Percentiles rank a stretch among this genome's conserved stretches.
These are phyloP conservation scores for Heliocybe sulcata DNA, from an alignment of 1,284 basidiomycete genomes.

Conservation along the genomic window DNA sequence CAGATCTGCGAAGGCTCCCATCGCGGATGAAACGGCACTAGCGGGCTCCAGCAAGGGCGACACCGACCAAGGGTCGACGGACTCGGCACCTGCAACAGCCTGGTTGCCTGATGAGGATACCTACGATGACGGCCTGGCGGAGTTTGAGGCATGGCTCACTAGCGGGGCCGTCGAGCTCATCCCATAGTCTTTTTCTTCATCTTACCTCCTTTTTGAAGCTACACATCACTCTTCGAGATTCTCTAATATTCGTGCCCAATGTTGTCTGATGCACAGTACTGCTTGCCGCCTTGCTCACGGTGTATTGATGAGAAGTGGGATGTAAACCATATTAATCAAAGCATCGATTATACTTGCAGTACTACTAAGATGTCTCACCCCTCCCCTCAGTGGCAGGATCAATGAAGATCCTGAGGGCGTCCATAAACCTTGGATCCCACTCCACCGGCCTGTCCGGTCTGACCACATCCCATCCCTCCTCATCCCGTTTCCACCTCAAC, in stretches of 20 bases:
- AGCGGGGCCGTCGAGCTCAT: slow-evolving; percentile 34
- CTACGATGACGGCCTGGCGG: slow-evolving; percentile 30
- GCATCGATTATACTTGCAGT: slow-evolving; percentile 1
- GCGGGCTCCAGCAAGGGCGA: too few species aligned
- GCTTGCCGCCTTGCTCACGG: background rate
- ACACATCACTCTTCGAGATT: background rate
- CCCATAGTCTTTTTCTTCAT: background rate
- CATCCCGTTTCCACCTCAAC: slow-evolving; percentile 71
- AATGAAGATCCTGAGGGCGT: slow-evolving; percentile 60
- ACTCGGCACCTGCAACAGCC: background rate
- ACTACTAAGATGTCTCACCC: slow-evolving; percentile 1
- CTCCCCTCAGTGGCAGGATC: slow-evolving; percentile 22
- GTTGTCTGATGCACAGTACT: background rate
- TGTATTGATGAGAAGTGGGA: background rate
- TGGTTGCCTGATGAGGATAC: background rate
- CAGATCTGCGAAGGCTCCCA: too few species aligned
- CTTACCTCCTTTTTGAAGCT: background rate
- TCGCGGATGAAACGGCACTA: too few species aligned
- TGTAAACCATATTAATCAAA: background rate
- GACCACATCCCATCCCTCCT: slow-evolving; percentile 75
- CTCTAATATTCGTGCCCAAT: background rate
- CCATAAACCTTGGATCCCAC: slow-evolving; percentile 75
- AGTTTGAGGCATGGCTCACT: slow-evolving; percentile 41
- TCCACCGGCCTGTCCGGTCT: slow-evolving; percentile 51
- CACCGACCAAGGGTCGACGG: background rate